These are phyloP conservation scores for Zygoascus bituminiphila DNA, from an alignment of 805 yeast species.

Conservation along the genomic window DNA sequence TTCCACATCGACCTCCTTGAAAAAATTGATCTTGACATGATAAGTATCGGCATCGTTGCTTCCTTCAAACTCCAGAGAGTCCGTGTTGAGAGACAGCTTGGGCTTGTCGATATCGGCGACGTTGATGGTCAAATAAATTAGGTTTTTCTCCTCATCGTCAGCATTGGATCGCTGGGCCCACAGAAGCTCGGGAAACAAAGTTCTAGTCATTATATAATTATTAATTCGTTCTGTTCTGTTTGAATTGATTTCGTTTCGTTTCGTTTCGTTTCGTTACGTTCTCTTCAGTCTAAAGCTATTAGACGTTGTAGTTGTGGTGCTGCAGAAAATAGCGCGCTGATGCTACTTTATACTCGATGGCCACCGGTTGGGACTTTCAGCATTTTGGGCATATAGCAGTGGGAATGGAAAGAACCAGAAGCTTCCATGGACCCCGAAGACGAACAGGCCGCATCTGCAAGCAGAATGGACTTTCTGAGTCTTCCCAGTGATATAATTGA, in stretches of 20 bases:
- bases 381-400: too few species aligned
- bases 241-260: too few species aligned
- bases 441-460: background rate
- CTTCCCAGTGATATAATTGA: conserved; percentile 2
- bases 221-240: too few species aligned
- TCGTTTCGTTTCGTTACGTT: too few species aligned
- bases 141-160: conserved; percentile 63
- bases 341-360: too few species aligned
- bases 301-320: too few species aligned
- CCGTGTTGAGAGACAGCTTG: conserved; percentile 51
- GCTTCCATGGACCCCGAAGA: conserved; percentile 1
- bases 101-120: conserved; percentile 62
- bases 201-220: background rate
- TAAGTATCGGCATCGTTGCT: conserved; percentile 44
- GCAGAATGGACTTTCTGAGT: background rate
- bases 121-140: conserved; percentile 64
- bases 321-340: too few species aligned
- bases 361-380: background rate
- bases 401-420: background rate
- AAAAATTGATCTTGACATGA: conserved; percentile 65
- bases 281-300: too few species aligned
- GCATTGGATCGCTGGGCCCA: conserved; percentile 97
- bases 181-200: conserved; percentile 25
- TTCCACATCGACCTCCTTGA: conserved; percentile 60
- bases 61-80: conserved; percentile 46